These are phyloP conservation scores for Forsythia suspensa DNA, from an alignment of 257 asterid genomes.

Conservation along the genomic window DNA sequence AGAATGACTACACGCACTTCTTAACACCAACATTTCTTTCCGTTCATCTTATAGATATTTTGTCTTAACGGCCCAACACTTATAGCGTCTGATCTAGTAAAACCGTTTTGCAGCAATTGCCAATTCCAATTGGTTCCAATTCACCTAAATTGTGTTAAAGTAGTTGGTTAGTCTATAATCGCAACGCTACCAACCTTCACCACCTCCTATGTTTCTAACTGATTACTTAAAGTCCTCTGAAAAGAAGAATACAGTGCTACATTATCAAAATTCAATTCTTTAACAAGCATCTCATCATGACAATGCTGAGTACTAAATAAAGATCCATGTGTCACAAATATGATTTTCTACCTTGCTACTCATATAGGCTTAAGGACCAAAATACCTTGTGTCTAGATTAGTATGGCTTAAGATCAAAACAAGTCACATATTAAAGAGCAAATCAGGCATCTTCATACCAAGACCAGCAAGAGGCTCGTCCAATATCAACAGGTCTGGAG, in stretches of 20 bases:
- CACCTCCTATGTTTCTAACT: background rate
- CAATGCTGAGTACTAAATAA: background rate
- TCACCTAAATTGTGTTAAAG: background rate
- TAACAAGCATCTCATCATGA: background rate
- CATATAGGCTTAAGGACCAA: background rate
- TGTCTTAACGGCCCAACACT: background rate
- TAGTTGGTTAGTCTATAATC: background rate
- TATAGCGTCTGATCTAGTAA: background rate
- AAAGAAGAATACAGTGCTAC: background rate
- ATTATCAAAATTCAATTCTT: background rate
- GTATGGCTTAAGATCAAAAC: constrained; percentile 18
- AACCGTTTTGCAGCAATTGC: background rate
- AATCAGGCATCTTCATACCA: constrained; percentile 47
- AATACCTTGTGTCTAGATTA: background rate
- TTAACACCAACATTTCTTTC: background rate
- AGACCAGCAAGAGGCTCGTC: constrained; percentile 99
- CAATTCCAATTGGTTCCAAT: background rate
- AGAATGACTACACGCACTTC: background rate
- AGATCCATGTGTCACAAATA: background rate
- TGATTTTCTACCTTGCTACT: background rate
- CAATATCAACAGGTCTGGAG: constrained; percentile 78
- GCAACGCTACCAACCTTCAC: background rate
- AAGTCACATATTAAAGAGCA: constrained; percentile 23
- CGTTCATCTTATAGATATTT: background rate
- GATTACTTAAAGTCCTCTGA: background rate